phyloP scores from a whole-genome alignment of 108 stramenopile species.

The Cyclostephanos invisitatus region DNA sequence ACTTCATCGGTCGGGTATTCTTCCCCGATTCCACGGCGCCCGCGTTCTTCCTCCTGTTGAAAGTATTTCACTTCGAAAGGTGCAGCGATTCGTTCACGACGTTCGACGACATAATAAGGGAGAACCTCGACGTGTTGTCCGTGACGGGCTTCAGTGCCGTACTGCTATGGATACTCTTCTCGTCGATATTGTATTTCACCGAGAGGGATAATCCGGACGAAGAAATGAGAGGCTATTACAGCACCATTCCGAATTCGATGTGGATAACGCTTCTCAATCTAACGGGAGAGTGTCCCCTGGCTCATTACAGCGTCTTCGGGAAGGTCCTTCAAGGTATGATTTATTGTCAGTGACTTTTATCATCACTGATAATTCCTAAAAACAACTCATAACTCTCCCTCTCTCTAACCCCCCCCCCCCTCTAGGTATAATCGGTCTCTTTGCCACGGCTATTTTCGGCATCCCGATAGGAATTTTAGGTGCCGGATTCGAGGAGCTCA shows the following conservation, averaged over 20 bases:
- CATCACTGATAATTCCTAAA: neutral
- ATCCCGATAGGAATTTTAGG: conserved; percentile 90
- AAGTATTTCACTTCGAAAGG: conserved; percentile 82
- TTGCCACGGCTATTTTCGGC: conserved; percentile 72
- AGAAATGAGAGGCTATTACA: conserved; percentile 74
- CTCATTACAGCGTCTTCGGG: conserved; percentile 72
- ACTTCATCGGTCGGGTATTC: conserved; percentile 58
- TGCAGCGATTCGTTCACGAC: conserved; percentile 82
- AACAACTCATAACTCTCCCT: neutral
- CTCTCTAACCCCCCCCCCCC: too few relatives aligned
- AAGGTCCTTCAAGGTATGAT: conserved; percentile 68
- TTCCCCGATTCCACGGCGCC: conserved; percentile 17
- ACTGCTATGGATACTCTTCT: conserved; percentile 83
- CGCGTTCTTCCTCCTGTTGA: conserved; percentile 64
- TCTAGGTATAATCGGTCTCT: conserved; percentile 67
- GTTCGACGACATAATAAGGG: conserved; percentile 73
- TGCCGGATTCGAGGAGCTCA: conserved; percentile 86
- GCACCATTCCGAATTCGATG: conserved; percentile 87
- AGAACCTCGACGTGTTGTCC: conserved; percentile 77
- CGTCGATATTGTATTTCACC: conserved; percentile 75
- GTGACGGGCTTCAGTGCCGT: conserved; percentile 87
- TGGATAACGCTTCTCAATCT: conserved; percentile 92
- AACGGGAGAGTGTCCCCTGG: conserved; percentile 84
- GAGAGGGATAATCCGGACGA: conserved; percentile 83
- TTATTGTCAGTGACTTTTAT: neutral